Conservation (phyloP, 1,284 basidiomycete genomes). For the Ganoderma multipileum region DNA sequence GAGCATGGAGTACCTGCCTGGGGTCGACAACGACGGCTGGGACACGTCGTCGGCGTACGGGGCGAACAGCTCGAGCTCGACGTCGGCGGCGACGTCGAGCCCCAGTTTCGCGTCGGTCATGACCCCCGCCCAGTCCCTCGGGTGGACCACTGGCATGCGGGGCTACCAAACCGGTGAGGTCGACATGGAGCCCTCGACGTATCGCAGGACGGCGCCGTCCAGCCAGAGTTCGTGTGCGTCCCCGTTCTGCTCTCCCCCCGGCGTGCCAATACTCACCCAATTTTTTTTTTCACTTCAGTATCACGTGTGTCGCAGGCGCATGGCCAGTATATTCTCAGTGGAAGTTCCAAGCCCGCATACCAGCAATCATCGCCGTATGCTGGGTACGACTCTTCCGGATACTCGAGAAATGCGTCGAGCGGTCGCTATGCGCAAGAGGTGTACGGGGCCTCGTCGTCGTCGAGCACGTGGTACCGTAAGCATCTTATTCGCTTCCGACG, state of each 20-base stretch:
- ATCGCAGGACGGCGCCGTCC: constrained; percentile 16
- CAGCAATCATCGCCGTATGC: constrained; percentile 15
- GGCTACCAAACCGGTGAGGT: constrained; percentile 10
- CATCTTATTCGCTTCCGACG: neutral
- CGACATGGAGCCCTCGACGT: constrained; percentile 18
- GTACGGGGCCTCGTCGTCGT: constrained; percentile 19
- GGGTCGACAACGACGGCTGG: constrained; percentile 25
- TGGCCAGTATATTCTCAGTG: constrained; percentile 19
- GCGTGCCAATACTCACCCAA: neutral
- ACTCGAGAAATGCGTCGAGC: constrained; percentile 5
- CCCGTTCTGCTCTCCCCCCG: neutral
- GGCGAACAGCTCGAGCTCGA: constrained; percentile 17
- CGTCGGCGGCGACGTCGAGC: constrained; percentile 12
- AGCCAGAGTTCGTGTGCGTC: constrained; percentile 28
- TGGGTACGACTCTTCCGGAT: constrained; percentile 20
- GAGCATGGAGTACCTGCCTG: constrained; percentile 24
- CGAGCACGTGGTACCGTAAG: constrained; percentile 20
- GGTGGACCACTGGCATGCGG: constrained; percentile 32
- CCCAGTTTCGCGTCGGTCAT: constrained; percentile 33
- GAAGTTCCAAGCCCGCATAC: constrained; percentile 16
- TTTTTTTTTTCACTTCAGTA: constrained; percentile 20
- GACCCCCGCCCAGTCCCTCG: constrained; percentile 36
- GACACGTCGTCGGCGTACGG: constrained; percentile 26
- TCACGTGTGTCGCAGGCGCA: constrained; percentile 29
- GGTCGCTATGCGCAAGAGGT: constrained; percentile 22